Evolutionary conservation across 2,329 filamentous ascomycete genomes (phyloP).

Genomic region (Dryadomyces quercivorus): DNA sequence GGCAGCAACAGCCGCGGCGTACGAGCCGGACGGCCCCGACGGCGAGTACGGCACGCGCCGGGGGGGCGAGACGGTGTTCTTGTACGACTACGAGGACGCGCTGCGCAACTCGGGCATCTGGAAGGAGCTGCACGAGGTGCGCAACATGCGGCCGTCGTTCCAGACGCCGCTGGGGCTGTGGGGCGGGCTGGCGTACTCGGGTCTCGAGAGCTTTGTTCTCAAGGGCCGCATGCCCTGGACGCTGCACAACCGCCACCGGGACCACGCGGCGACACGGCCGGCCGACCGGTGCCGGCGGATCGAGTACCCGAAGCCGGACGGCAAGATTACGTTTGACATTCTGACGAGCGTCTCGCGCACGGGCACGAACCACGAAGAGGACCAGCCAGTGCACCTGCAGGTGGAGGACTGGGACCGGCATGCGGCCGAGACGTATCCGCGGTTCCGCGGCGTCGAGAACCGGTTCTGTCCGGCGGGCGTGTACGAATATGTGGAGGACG

Average conservation of each 20-base stretch:
- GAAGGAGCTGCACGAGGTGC: conserved; percentile 87
- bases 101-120: conserved; percentile 80
- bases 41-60: not conserved
- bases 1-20: not conserved
- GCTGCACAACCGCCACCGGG: conserved; percentile 67
- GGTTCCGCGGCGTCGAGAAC: conserved; percentile 87
- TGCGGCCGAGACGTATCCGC: conserved; percentile 68
- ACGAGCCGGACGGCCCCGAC: not conserved
- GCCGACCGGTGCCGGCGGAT: conserved; percentile 79
- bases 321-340: conserved; percentile 90
- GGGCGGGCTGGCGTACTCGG: conserved; percentile 85
- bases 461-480: conserved; percentile 95
- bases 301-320: conserved; percentile 93
- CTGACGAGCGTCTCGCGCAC: conserved; percentile 89
- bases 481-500: conserved; percentile 95
- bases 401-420: conserved; percentile 94
- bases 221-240: conserved; percentile 87
- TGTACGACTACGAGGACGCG: conserved; percentile 87
- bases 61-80: conserved; percentile 54
- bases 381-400: conserved; percentile 92
- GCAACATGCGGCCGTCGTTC: conserved; percentile 96
- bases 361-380: conserved; percentile 96
- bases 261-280: conserved; percentile 66
- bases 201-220: conserved; percentile 77
- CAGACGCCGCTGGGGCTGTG: conserved; percentile 76